Conservation (phyloP, 768 basidiomycete species). For the Tulasnella sp. region DNA sequence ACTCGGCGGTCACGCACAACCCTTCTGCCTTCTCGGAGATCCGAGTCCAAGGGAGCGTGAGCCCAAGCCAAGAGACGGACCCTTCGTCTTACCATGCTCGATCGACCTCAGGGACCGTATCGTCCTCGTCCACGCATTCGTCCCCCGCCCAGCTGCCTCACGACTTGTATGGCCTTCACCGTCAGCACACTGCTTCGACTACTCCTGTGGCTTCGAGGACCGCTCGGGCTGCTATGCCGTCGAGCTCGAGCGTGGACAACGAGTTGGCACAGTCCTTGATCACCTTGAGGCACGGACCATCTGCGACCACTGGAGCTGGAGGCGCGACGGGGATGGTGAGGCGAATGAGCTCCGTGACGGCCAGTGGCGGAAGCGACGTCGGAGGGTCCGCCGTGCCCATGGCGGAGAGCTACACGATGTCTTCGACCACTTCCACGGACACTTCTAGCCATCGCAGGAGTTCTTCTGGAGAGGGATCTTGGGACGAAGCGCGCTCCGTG, state of each 20-base stretch:
- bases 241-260: neutral
- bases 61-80: neutral
- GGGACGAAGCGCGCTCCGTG: neutral
- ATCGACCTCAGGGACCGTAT: neutral
- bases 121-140: neutral
- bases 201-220: neutral
- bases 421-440: too few species aligned
- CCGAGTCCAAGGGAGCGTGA: slow-evolving; percentile 6
- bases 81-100: neutral
- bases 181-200: neutral
- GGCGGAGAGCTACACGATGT: too few species aligned
- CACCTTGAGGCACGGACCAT: neutral
- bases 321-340: too few species aligned
- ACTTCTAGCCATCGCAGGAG: too few species aligned
- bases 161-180: neutral
- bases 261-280: neutral
- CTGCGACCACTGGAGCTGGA: neutral
- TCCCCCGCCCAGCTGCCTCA: neutral
- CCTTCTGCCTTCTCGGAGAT: neutral
- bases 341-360: too few species aligned
- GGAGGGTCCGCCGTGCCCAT: too few species aligned
- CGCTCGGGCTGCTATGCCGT: neutral
- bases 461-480: too few species aligned
- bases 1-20: neutral
- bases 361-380: too few species aligned